Base-by-base conservation (phyloP, 371 early-diverging fungal genomes). In the Blastocladiella emersonii region DNA sequence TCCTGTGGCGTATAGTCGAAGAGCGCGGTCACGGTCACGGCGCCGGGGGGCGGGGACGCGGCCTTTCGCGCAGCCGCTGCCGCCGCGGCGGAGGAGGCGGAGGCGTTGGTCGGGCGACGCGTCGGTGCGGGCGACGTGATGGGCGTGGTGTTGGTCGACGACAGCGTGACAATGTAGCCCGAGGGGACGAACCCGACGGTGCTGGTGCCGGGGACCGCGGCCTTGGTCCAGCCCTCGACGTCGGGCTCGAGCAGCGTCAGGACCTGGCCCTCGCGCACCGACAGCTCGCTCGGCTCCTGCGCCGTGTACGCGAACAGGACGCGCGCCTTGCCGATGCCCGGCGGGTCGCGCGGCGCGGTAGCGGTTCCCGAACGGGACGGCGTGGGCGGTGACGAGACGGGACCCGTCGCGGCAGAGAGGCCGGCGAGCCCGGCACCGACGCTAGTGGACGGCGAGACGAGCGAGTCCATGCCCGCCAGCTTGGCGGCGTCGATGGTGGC, bases 211-310 rank as follows among this genome's bases (percentile, higher is more conserved):
- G 25, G 10, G 12, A 15, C 25, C 51, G 25, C 2, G 12, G 27
- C 53, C 53, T 51, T 51, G 15, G 53, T 51, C 53, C 53, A 51
- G 30, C 53, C 53, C 10, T 32, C 53, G 13, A 30, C 8, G 23
- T 63, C 63, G 23, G 36, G 17, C 27, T 63, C 57, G 34, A 56
- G 43, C 21, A 63, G n/a, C 3, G 36, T 57, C 1, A 63, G 27
- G 1, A 17, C 17, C 10, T 63, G 25, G 19, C 53, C 53, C 41
- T 56, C 63, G 36, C 35, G 56, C 7, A 63, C 57, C 10, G 34
- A 27, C 36, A 63, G 19, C 34, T 63, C 63, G 17, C 32, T 51
- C 53, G 53, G 30, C 21, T 44, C 53, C 32, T 51, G 53, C 53
- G 53, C 53, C 21, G 27, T 12, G 32, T 51, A 51, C 30, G 8